phyloP scores from a whole-genome alignment of 768 basidiomycete species.

The Coprinopsis sp. region DNA sequence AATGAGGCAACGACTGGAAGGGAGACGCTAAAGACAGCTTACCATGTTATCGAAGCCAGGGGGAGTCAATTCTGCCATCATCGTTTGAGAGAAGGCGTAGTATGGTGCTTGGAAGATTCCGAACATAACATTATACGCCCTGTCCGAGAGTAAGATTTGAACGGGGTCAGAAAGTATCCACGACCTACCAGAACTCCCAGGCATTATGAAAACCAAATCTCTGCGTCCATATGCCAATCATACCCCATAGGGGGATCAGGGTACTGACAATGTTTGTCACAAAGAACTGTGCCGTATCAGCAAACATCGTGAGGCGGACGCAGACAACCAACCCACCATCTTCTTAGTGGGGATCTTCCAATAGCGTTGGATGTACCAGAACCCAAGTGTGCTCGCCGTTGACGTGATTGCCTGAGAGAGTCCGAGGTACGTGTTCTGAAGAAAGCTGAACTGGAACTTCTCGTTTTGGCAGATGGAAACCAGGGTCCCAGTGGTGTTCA shows the following conservation, averaged over 20 bases:
- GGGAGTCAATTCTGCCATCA: conserved; percentile 87
- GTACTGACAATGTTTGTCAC: conserved; percentile 75
- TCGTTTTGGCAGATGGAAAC: conserved; percentile 76
- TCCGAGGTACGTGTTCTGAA: conserved; percentile 76
- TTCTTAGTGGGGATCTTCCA: conserved; percentile 78
- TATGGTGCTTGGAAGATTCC: conserved; percentile 85
- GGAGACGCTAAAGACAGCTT: conserved; percentile 1
- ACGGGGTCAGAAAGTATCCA: not conserved
- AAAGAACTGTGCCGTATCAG: conserved; percentile 48
- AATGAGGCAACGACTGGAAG: not conserved
- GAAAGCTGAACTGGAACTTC: conserved; percentile 76
- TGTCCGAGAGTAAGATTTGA: conserved; percentile 20
- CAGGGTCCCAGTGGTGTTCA: conserved; percentile 76
- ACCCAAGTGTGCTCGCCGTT: conserved; percentile 64
- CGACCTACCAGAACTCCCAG: conserved; percentile 79
- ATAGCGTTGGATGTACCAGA: conserved; percentile 79
- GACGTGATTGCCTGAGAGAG: conserved; percentile 73
- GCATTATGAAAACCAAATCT: conserved; percentile 75
- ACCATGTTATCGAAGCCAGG: conserved; percentile 83
- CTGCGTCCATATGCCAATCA: conserved; percentile 79
- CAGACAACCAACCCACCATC: conserved; percentile 48
- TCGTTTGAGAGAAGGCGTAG: conserved; percentile 80
- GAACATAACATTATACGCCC: conserved; percentile 77
- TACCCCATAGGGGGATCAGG: conserved; percentile 79
- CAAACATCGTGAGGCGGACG: not conserved